Conservation (phyloP, 345 rosid species). For the Aegle marmelos region DNA sequence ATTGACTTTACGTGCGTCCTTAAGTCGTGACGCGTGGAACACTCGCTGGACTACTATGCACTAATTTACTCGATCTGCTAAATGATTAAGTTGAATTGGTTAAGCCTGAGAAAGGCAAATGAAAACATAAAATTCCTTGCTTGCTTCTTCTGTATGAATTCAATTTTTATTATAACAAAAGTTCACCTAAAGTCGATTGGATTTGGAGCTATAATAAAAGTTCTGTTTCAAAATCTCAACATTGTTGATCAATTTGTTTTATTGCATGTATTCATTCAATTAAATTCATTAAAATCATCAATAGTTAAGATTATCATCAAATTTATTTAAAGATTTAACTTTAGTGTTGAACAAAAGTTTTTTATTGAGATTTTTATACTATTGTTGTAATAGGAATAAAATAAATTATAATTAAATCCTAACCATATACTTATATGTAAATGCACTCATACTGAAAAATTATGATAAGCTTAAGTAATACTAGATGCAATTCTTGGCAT, state of each 20-base stretch:
- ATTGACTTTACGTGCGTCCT: background rate
- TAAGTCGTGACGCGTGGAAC: background rate
- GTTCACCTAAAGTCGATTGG: too few species aligned
- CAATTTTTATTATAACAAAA: background rate
- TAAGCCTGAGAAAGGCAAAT: too few species aligned
- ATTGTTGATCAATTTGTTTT: too few species aligned
- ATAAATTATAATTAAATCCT: too few species aligned
- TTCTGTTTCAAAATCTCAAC: background rate
- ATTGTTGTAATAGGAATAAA: too few species aligned
- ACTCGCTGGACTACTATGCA: background rate
- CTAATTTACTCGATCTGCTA: background rate
- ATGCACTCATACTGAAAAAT: too few species aligned
- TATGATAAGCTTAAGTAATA: too few species aligned
- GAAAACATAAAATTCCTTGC: background rate
- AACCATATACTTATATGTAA: too few species aligned
- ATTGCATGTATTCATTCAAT: background rate
- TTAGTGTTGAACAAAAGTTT: too few species aligned
- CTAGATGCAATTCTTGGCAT: too few species aligned
- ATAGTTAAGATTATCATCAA: background rate
- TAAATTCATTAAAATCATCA: background rate
- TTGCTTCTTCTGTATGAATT: background rate
- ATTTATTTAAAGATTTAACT: too few species aligned
- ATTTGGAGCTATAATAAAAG: background rate
- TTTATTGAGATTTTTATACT: too few species aligned
- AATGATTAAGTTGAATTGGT: background rate